Evolutionary conservation across 441 rosid species (phyloP), one percentile per base, ranked within the genome.

Genomic region (Mallotus japonicus): DNA sequence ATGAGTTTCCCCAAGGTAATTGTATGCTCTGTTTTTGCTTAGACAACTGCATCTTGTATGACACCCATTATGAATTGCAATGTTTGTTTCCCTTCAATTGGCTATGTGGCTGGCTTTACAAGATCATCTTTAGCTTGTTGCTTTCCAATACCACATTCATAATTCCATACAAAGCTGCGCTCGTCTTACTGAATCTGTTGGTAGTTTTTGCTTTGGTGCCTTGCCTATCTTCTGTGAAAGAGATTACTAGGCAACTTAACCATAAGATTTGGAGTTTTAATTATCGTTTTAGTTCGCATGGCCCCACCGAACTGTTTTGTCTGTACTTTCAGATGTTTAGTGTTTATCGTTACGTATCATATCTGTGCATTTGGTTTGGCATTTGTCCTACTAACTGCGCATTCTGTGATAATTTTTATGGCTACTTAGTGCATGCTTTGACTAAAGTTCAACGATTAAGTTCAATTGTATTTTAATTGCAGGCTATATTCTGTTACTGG

Each of bases 401-500:
- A 28, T 28, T 28, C 32, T 28, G 32, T 28, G 32, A 28, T 28
- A 28, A 28, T 28, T 28, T 28, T 28, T 28, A 28, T 2, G 3
- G 32, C 3, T 1, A 2, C 8, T 53, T 32, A 1, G 44, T 67
- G 56, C 11, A 17, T 50, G 47, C 59, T 62, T 13, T 16, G 42
- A 60, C 60, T 56, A 3, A 55, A 28, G 68, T 40, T 42, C 22
- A 50, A 16, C 37, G 34, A 50, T 73, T 46, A 55, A 64, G 24
- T 56, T 49, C 11, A 32, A 58, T 62, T 37, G n/a, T 16, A 16
- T 10, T 51, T 59, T 46, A 34, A 65, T 62, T 74, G 84, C 97
- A 92, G 97, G 97, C 97, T 57, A 83, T 90, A 73, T 90, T 92
- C 76, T 92, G 95, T 78, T 92, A 94, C 72, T 90, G 96, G 97